Evolutionary conservation across 2,329 filamentous ascomycete genomes (phyloP).

Genomic region (Alternaria triticina): DNA sequence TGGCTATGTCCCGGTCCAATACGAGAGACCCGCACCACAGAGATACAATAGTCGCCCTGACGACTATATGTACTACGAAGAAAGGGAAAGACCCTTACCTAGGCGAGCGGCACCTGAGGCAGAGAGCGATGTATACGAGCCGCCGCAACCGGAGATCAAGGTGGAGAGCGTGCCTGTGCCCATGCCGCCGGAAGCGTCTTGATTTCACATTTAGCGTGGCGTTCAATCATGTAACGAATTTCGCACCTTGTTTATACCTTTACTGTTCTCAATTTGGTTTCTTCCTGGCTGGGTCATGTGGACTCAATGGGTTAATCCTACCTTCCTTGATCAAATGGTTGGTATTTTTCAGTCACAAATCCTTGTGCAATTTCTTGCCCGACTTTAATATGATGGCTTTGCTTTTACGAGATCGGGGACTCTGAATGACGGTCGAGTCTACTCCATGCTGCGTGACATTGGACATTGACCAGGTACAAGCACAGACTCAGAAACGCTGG

Average conservation of each 20-base stretch:
- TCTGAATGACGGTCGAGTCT: neutral
- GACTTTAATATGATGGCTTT: neutral
- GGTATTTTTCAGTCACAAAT: neutral
- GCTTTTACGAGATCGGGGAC: neutral
- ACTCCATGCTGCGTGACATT: neutral
- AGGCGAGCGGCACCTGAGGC: conserved; percentile 23
- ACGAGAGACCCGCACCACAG: conserved; percentile 35
- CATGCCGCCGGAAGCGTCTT: conserved; percentile 14
- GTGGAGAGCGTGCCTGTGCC: conserved; percentile 29
- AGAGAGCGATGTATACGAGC: conserved; percentile 36
- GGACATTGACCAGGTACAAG: neutral
- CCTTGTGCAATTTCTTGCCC: neutral
- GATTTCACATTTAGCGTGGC: neutral
- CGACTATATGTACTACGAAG: conserved; percentile 43
- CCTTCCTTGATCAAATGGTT: neutral
- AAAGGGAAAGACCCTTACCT: conserved; percentile 31
- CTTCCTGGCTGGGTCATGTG: neutral
- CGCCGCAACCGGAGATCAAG: conserved; percentile 33
- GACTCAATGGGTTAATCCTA: neutral
- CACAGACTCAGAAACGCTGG: neutral
- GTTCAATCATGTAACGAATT: neutral
- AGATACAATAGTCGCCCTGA: conserved; percentile 32
- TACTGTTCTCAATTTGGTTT: neutral
- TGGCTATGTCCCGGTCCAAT: conserved; percentile 37
- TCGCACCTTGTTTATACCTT: neutral